Evolutionary conservation across 257 asterid genomes (phyloP).

Genomic region (Nyctanthes arbortristis): DNA sequence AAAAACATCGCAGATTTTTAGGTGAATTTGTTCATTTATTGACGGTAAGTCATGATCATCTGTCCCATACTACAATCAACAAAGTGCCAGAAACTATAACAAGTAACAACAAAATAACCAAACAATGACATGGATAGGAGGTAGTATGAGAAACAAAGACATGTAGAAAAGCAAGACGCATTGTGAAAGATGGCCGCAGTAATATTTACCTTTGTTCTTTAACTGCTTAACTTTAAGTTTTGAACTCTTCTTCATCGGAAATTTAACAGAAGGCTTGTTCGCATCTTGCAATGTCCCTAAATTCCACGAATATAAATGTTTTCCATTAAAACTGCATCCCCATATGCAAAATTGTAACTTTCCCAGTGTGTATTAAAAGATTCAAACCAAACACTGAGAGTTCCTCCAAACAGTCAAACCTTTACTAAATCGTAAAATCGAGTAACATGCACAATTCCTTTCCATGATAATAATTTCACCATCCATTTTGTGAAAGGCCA

Average conservation of each 20-base stretch:
- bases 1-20: background rate
- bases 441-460: background rate
- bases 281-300: slow-evolving; percentile 36
- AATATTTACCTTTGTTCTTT: slow-evolving; percentile 59
- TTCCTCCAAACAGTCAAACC: background rate
- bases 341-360: background rate
- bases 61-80: background rate
- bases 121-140: background rate
- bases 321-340: slow-evolving; percentile 14
- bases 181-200: background rate
- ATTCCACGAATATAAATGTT: slow-evolving; percentile 6
- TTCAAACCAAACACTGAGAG: background rate
- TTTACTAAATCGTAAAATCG: background rate
- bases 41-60: background rate
- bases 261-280: slow-evolving; percentile 39
- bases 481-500: background rate
- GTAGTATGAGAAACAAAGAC: background rate
- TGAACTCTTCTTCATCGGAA: slow-evolving; percentile 67
- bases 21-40: background rate
- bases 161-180: background rate
- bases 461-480: background rate
- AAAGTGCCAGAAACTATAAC: background rate
- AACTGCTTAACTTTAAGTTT: slow-evolving; percentile 48
- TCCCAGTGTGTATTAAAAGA: background rate
- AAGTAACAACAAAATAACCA: background rate